Evolutionary conservation across 805 yeast species (phyloP).

Genomic region (Wickerhamiella spandovensis): DNA sequence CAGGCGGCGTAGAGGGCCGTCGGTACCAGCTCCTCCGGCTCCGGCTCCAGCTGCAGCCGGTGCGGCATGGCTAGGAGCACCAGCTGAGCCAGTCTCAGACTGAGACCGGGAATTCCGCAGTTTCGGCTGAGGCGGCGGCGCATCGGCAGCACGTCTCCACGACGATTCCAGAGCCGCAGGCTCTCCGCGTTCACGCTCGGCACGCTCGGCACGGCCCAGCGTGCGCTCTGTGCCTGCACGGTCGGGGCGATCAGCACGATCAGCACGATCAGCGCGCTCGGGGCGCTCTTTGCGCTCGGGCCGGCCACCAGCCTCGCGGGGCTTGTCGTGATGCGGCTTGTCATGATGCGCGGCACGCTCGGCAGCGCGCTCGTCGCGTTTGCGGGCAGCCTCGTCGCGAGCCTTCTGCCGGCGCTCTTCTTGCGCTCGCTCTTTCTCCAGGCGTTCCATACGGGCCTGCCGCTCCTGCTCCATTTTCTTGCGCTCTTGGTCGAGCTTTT

Average conservation of each 20-base stretch:
- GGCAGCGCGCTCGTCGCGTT: slow-evolving; percentile 1
- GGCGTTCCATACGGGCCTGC: slow-evolving; percentile 4
- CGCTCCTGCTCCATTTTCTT: slow-evolving; percentile 6
- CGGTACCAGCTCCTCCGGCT: not conserved
- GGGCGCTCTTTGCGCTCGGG: not conserved
- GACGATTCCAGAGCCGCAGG: not conserved
- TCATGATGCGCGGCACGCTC: not conserved
- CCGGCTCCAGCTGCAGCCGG: not conserved
- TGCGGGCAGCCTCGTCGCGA: slow-evolving; percentile 1
- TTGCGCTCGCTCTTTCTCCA: slow-evolving; percentile 3
- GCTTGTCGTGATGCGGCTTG: too few species aligned
- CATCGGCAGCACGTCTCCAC: not conserved
- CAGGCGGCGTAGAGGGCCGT: not conserved
- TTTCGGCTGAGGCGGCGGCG: not conserved
- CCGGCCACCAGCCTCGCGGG: not conserved
- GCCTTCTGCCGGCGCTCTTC: slow-evolving; percentile 2
- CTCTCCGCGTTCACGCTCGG: not conserved
- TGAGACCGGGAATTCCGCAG: not conserved
- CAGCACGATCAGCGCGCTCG: not conserved
- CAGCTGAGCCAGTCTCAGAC: too few species aligned
- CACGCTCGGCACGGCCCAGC: too few species aligned
- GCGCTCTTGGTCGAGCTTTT: slow-evolving; percentile 1
- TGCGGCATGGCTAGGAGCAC: too few species aligned
- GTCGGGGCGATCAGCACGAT: not conserved
- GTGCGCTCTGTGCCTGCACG: not conserved